These are phyloP conservation scores for Yarrowia sp. DNA, from an alignment of 805 yeast genomes.

Conservation along the genomic window DNA sequence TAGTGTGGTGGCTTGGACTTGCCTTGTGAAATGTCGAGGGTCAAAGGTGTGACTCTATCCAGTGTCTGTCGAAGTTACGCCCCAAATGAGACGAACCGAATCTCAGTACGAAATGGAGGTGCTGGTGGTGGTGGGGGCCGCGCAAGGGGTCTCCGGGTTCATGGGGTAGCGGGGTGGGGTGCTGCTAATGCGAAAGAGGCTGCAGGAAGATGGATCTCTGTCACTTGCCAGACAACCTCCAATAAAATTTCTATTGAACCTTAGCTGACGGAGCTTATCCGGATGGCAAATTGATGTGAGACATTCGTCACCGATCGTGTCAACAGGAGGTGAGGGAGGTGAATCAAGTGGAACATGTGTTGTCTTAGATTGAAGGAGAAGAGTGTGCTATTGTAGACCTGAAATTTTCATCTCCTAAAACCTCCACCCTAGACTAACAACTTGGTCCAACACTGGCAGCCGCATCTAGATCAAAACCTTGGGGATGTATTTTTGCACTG, in stretches of 20 bases:
- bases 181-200: slow-evolving; percentile 7
- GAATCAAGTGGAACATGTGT: too few species aligned
- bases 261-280: not conserved
- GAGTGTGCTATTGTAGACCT: too few species aligned
- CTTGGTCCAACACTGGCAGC: too few species aligned
- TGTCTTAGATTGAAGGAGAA: too few species aligned
- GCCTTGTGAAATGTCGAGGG: not conserved
- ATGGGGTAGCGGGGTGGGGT: slow-evolving; percentile 8
- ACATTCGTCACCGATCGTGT: not conserved
- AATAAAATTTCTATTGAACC: slow-evolving; percentile 3
- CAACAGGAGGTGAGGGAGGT: too few species aligned
- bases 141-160: slow-evolving; percentile 9
- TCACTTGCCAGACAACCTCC: not conserved
- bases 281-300: not conserved
- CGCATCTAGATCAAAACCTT: too few species aligned
- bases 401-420: too few species aligned
- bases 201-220: not conserved
- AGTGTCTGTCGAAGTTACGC: slow-evolving; percentile 8
- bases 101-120: slow-evolving; percentile 7
- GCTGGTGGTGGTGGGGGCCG: not conserved
- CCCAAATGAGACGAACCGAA: slow-evolving; percentile 21
- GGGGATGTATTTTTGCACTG: not conserved
- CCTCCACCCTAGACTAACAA: too few species aligned
- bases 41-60: not conserved
- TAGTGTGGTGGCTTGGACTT: not conserved